These are phyloP conservation scores for Colletotrichum costaricense DNA, from an alignment of 2,329 filamentous ascomycete genomes.

Conservation along the genomic window DNA sequence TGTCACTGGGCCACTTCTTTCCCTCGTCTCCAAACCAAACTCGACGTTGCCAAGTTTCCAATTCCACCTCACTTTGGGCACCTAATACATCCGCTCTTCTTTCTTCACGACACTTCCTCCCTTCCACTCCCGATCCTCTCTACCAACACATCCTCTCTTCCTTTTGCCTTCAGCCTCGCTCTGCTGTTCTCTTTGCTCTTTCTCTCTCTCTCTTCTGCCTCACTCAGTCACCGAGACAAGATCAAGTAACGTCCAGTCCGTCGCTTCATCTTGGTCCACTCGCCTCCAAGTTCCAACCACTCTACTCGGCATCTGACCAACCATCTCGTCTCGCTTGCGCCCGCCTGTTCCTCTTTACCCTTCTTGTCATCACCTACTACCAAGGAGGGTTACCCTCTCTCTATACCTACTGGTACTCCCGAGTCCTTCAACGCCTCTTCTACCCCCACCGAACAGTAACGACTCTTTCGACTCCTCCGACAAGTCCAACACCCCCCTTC, in stretches of 20 bases:
- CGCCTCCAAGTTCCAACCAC: constrained; percentile 14
- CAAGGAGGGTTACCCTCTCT: constrained; percentile 6
- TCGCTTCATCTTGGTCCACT: constrained; percentile 21
- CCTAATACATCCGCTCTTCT: not conserved
- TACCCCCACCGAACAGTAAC: not conserved
- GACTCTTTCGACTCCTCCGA: constrained; percentile 8
- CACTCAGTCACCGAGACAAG: not conserved
- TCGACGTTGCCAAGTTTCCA: not conserved
- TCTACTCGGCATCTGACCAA: constrained; percentile 8
- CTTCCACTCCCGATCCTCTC: not conserved
- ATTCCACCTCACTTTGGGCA: no score
- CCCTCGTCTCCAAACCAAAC: not conserved
- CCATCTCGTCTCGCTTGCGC: constrained; percentile 17
- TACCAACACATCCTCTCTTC: not conserved
- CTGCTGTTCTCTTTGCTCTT: not conserved
- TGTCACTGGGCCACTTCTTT: not conserved
- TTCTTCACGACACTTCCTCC: not conserved
- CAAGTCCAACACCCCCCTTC: constrained; percentile 1
- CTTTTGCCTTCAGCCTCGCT: not conserved
- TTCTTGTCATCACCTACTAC: constrained; percentile 8
- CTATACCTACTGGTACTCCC: not conserved
- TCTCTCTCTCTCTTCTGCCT: not conserved
- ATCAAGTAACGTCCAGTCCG: constrained; percentile 16
- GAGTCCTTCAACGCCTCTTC: not conserved
- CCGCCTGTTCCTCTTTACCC: constrained; percentile 30